Percentiles rank a stretch among this genome's conserved stretches.
phyloP scores from a whole-genome alignment of 192 early-diverging fungal genomes.

The Coemansia sp. region DNA sequence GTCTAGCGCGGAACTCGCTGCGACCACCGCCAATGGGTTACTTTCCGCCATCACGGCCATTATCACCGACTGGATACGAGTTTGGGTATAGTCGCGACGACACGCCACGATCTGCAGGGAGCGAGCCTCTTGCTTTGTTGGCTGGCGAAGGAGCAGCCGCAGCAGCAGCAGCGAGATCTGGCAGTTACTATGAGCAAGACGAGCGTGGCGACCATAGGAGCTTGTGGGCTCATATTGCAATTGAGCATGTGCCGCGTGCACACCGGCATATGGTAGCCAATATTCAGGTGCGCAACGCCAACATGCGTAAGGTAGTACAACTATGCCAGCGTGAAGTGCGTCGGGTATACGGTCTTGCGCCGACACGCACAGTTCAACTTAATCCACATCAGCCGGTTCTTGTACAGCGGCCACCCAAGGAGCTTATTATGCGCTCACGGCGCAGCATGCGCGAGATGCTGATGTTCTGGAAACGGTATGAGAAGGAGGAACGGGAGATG shows the following conservation, averaged over 20 bases:
- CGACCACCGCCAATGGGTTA: constrained; percentile 47
- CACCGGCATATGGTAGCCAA: constrained; percentile 42
- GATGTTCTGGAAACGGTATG: constrained; percentile 89
- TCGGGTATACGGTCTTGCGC: constrained; percentile 56
- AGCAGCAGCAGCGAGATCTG: neutral
- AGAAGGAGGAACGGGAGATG: constrained; percentile 84
- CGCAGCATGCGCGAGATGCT: constrained; percentile 76
- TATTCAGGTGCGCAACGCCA: constrained; percentile 49
- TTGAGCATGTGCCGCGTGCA: constrained; percentile 47
- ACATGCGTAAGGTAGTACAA: constrained; percentile 70
- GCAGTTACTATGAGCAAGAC: constrained; percentile 3
- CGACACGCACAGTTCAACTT: constrained; percentile 35
- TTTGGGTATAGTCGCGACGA: constrained; percentile 22
- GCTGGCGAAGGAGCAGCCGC: constrained; percentile 15
- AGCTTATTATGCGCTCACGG: constrained; percentile 63
- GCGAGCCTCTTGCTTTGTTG: constrained; percentile 24
- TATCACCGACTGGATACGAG: constrained; percentile 21
- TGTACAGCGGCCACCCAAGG: constrained; percentile 54
- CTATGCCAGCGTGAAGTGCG: constrained; percentile 72
- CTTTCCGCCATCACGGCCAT: constrained; percentile 34
- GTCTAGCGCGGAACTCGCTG: constrained; percentile 1
- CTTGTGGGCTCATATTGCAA: constrained; percentile 28
- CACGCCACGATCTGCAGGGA: constrained; percentile 23
- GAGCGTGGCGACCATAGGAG: constrained; percentile 6
- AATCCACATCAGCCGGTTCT: constrained; percentile 30